These are phyloP conservation scores for Tagetes patula DNA, from an alignment of 129 eudicot genomes.

Conservation along the genomic window DNA sequence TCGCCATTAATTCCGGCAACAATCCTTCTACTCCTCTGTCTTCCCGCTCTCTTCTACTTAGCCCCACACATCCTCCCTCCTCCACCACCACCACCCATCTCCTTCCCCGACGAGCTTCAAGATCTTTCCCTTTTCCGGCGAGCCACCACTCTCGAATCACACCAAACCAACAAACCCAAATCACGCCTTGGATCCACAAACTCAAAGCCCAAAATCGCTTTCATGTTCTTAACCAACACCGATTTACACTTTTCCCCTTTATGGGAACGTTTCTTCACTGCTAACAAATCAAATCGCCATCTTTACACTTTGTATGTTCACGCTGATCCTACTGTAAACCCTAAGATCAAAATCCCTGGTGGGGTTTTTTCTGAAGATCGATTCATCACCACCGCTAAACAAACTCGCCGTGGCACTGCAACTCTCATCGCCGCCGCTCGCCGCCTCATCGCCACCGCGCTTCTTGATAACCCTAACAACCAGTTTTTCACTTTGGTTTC, in stretches of 20 bases:
- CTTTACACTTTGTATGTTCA: conserved; percentile 72
- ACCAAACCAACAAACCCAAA: conserved; percentile 30
- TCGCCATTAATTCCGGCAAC: conserved; percentile 46
- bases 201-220: conserved; percentile 75
- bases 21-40: conserved; percentile 47
- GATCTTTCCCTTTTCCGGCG: conserved; percentile 76
- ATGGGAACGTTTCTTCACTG: conserved; percentile 59
- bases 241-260: conserved; percentile 67
- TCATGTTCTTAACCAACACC: conserved; percentile 80
- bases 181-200: conserved; percentile 59
- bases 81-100: conserved; percentile 45
- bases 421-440: conserved; percentile 84
- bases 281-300: conserved; percentile 8
- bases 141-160: conserved; percentile 47
- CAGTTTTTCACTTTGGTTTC: conserved; percentile 68
- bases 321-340: conserved; percentile 56
- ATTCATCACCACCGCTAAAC: conserved; percentile 46
- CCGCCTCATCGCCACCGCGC: conserved; percentile 77
- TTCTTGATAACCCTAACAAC: conserved; percentile 64
- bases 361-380: conserved; percentile 54
- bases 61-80: conserved; percentile 70
- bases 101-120: conserved; percentile 79
- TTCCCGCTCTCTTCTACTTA: conserved; percentile 49
- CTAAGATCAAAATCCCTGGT: conserved; percentile 41
- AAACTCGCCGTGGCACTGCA: conserved; percentile 69